Conservation (phyloP, 2,329 filamentous ascomycete genomes). For the Zymoseptoria crescenta region DNA sequence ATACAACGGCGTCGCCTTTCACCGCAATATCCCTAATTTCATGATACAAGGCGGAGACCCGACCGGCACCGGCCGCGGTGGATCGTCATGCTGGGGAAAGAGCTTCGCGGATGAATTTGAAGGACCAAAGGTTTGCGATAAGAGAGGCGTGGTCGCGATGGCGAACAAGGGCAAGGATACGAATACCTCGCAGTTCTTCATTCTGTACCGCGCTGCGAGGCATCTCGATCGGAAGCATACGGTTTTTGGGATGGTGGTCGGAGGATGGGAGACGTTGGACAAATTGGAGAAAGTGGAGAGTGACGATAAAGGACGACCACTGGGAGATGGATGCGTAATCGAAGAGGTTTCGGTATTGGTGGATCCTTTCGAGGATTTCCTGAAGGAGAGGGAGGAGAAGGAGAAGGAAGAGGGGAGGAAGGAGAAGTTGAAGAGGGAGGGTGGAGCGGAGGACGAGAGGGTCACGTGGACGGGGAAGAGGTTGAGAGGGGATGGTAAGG, state of each 20-base stretch:
- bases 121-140: slow-evolving; percentile 75
- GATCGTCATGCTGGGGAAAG: slow-evolving; percentile 84
- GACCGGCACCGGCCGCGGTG: slow-evolving; percentile 84
- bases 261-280: slow-evolving; percentile 58
- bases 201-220: slow-evolving; percentile 74
- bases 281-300: slow-evolving; percentile 70
- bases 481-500: slow-evolving; percentile 59
- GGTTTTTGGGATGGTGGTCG: slow-evolving; percentile 83
- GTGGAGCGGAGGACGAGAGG: slow-evolving; percentile 76
- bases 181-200: slow-evolving; percentile 92
- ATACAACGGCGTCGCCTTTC: slow-evolving; percentile 76
- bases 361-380: slow-evolving; percentile 91
- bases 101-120: slow-evolving; percentile 93
- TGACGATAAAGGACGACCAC: slow-evolving; percentile 66
- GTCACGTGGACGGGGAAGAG: slow-evolving; percentile 96
- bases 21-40: slow-evolving; percentile 89
- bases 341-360: slow-evolving; percentile 78
- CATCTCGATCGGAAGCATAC: slow-evolving; percentile 95
- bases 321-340: slow-evolving; percentile 65
- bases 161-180: slow-evolving; percentile 98
- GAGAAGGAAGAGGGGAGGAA: slow-evolving; percentile 56
- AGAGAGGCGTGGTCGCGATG: slow-evolving; percentile 78
- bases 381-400: slow-evolving; percentile 52
- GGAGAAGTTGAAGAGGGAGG: slow-evolving; percentile 55
- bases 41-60: slow-evolving; percentile 98